These are phyloP conservation scores for Citrullus amarus DNA, from an alignment of 306 rosid species.

Conservation along the genomic window DNA sequence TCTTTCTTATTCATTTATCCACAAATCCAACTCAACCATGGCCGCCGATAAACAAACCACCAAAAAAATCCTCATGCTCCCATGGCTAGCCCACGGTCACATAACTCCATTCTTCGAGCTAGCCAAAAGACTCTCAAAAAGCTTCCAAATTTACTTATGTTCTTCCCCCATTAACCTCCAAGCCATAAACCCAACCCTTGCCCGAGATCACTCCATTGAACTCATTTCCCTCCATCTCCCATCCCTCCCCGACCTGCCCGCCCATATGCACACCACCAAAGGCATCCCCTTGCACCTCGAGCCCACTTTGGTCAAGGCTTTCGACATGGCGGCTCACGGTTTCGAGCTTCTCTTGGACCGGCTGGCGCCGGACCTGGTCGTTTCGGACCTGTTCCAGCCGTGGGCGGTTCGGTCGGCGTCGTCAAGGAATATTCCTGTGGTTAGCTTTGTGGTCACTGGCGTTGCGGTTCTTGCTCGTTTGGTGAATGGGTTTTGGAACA, in stretches of 20 bases:
- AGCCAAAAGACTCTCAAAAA: neutral
- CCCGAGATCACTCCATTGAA: neutral
- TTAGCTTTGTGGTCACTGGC: too few species aligned
- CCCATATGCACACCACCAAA: conserved; percentile 16
- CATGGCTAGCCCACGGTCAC: neutral
- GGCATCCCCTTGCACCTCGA: conserved; percentile 20
- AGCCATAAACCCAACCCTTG: neutral
- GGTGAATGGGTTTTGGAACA: too few species aligned
- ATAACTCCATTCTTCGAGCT: neutral
- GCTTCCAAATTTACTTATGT: neutral
- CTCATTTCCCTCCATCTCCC: conserved; percentile 7
- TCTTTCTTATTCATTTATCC: too few species aligned
- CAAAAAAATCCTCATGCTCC: neutral
- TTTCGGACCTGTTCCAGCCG: conserved; percentile 17
- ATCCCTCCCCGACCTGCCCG: conserved; percentile 9
- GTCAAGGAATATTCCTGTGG: neutral
- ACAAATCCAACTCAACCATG: neutral
- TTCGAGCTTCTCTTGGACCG: neutral
- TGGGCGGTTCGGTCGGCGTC: conserved; percentile 15
- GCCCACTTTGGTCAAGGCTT: conserved; percentile 11
- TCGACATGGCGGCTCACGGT: conserved; percentile 11
- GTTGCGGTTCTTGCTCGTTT: too few species aligned
- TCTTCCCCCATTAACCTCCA: neutral
- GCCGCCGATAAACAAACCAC: neutral
- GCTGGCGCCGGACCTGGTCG: conserved; percentile 7